These are phyloP conservation scores for Polyrhizophydium stewartii DNA, from an alignment of 371 early-diverging fungal genomes.

Conservation along the genomic window DNA sequence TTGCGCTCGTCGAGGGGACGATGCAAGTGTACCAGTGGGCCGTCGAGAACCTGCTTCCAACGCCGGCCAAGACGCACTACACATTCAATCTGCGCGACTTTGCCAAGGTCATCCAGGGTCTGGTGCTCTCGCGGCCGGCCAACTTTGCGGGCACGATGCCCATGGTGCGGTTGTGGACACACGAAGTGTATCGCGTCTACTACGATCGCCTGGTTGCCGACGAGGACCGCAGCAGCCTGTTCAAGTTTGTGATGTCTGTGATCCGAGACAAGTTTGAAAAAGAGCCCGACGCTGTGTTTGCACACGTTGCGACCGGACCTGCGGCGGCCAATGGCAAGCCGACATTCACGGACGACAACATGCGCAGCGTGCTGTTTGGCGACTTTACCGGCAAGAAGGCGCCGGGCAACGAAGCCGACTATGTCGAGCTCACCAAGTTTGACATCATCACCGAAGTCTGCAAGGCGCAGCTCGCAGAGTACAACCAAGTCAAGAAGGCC, in stretches of 20 bases:
- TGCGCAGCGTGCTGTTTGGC: conserved; percentile 46
- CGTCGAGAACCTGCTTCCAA: conserved; percentile 45
- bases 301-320: conserved; percentile 28
- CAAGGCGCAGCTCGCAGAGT: conserved; percentile 34
- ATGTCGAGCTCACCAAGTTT: conserved; percentile 40
- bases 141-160: conserved; percentile 20
- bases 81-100: conserved; percentile 58
- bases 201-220: conserved; percentile 51
- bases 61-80: conserved; percentile 59
- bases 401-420: conserved; percentile 29
- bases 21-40: conserved; percentile 45
- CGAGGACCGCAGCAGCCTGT: conserved; percentile 43
- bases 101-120: conserved; percentile 48
- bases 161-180: conserved; percentile 47
- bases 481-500: conserved; percentile 53
- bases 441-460: conserved; percentile 39
- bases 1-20: conserved; percentile 37
- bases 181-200: conserved; percentile 50
- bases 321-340: conserved; percentile 20
- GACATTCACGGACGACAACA: conserved; percentile 41
- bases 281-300: conserved; percentile 43
- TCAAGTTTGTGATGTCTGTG: conserved; percentile 27
- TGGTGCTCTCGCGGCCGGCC: conserved; percentile 37
- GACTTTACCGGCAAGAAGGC: conserved; percentile 32
- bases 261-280: conserved; percentile 31